Evolutionary conservation across 352 stramenopile genomes (phyloP), one percentile per base, ranked within the genome.

Genomic region (Phytopythium helicoides): DNA sequence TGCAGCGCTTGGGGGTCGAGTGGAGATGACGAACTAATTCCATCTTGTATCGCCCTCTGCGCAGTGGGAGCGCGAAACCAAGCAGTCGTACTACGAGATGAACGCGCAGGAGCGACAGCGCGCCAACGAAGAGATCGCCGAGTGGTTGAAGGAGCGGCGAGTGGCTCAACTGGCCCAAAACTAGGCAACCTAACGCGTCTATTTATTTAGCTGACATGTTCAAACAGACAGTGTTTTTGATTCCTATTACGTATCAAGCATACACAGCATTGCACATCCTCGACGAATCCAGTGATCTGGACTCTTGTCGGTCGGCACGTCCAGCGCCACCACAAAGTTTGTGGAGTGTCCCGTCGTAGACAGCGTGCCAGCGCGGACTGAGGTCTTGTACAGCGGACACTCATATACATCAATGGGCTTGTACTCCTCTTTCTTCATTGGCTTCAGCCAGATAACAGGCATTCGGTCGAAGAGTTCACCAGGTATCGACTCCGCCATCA

Each of bases 381-480:
- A 97, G 22, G 91, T 98, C 62, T 98, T 97, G 76, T 98, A 98
- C 1, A 97, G 70, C 10, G 92, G 92, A 44, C 88, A 97, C 47
- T 95, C 80, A 70, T 97, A 98, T 45, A 90, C 71, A 44, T 86
- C 76, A 0, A 49, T 60, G 21, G 75, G 76, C 16, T 84, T 87
- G 68, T 91, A 91, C 56, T 87, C 83, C 44, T 87, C 75, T 22
- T 74, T 72, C 36, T 61, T 66, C 76, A 89, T 89, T 50, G 83
- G 81, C 50, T 94, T 92, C 36, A 97, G 76, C 85, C 88, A 96
- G 56, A 98, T 94, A 34, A 95, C 85, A 15, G 92, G 87, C 85
- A 98, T 94, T 42, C 71, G 66, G 52, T 96, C 86, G 60, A 97
- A 97, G 31, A 97, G 69, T 47, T 76, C 95, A 48, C 80, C 97